Evolutionary conservation across 208 protist genomes (phyloP), one percentile per base, ranked within the genome.

Genomic region (Kentomonas sorsogonicus): DNA sequence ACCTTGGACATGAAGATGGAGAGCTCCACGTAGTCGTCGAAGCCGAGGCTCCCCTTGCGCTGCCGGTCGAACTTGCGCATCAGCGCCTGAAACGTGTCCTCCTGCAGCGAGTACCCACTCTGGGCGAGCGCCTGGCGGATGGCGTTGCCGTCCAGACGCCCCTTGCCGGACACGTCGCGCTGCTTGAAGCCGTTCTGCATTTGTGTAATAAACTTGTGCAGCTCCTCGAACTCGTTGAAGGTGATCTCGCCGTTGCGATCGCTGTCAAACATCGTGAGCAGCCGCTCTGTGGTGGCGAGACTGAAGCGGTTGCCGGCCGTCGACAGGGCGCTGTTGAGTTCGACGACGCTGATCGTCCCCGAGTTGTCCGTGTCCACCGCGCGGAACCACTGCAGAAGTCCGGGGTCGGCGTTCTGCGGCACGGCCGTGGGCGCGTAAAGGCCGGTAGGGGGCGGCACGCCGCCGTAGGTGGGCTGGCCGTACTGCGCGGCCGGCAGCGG

Each of bases 11-110:
- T 45, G 53, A 87, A 87, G 41, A 91, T 71, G 30, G 79, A 91
- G 20, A 87, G 67, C 55, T 91, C 79, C 16, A 86, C 70, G 68
- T 87, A 87, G 62, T 91, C 79, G 60, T 86, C 79, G 46, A 91
- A 81, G 41, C 66, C 74, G 25, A 91, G 71, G 44, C 66, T 75
- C 57, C 79, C 77, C 26, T 66, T 64, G 33, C 66, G 72, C 60
- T 73, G 63, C 18, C 77, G 76, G 45, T 87, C 83, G 60, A 91
- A 86, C 57, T 76, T 80, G 30, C 70, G 74, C 83, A 87, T 91
- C 16, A 91, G 52, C 11, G 71, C 48, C 70, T 91, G 77, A 40
- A 87, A 87, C 0, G 73, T 78, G 20, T 72, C 54, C 67, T 91
- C 83, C 22, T 38, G 33, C 1, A 86, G 54, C 23, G 68, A 47